These are phyloP conservation scores for Scutellaria minor DNA, from an alignment of 257 asterid species.

Conservation along the genomic window DNA sequence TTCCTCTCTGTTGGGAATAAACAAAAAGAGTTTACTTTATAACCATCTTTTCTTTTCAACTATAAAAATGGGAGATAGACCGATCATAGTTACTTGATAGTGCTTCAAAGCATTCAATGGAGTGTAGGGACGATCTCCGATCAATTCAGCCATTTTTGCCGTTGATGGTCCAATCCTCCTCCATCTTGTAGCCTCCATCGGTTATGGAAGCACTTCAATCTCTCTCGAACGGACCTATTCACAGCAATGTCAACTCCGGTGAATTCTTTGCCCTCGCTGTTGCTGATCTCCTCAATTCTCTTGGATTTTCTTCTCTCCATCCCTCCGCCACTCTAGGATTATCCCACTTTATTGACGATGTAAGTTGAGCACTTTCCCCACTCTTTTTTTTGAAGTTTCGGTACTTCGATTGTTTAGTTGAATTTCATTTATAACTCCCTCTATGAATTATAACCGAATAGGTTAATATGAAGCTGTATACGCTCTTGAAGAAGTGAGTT, in stretches of 20 bases:
- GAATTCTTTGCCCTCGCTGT: conserved; percentile 64
- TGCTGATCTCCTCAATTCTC: conserved; percentile 64
- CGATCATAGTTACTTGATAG: background rate
- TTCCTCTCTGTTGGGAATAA: no score
- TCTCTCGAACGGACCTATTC: conserved; percentile 70
- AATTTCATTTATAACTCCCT: background rate
- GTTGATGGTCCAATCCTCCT: conserved; percentile 56
- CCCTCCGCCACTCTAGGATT: conserved; percentile 62
- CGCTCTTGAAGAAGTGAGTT: background rate
- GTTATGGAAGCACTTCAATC: conserved; percentile 69
- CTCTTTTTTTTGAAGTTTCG: background rate
- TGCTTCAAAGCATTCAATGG: conserved; percentile 30
- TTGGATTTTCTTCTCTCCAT: conserved; percentile 44
- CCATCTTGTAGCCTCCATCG: conserved; percentile 71
- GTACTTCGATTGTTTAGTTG: background rate
- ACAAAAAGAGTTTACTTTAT: no score
- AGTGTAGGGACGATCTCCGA: conserved; percentile 34
- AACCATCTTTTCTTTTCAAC: background rate
- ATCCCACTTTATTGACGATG: conserved; percentile 80
- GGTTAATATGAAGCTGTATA: background rate
- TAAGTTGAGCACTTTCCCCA: conserved; percentile 31
- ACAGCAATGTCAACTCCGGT: conserved; percentile 78
- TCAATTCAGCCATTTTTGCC: conserved; percentile 73
- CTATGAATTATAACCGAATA: background rate
- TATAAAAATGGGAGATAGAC: background rate